phyloP scores from a whole-genome alignment of 2,329 filamentous ascomycete genomes.

The Thielaviopsis populi region DNA sequence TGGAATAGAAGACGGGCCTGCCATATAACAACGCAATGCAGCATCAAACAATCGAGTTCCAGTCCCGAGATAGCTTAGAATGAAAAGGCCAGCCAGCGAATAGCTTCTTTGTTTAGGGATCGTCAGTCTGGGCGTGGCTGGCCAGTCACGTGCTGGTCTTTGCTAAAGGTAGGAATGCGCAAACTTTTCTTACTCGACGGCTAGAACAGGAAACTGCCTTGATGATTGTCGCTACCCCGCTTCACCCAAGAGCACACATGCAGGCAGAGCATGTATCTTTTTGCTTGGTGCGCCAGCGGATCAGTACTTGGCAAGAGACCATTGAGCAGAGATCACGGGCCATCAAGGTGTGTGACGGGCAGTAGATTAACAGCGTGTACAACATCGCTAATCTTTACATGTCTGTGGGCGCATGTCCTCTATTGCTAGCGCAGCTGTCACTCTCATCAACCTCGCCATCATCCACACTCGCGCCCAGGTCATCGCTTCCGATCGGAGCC shows the following conservation, averaged over 20 bases:
- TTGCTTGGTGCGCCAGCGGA: no score
- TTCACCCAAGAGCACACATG: not conserved
- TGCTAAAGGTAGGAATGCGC: not conserved
- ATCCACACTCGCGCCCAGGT: conserved; percentile 35
- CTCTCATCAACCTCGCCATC: conserved; percentile 14
- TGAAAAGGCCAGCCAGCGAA: not conserved
- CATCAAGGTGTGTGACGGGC: no score
- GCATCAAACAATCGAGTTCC: not conserved
- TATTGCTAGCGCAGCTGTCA: not conserved
- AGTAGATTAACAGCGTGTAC: no score
- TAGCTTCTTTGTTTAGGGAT: not conserved
- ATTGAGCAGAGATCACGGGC: no score
- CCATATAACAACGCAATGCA: not conserved
- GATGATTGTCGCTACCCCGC: not conserved
- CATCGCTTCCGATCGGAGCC: conserved; percentile 26
- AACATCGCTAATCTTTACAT: no score
- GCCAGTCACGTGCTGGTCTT: not conserved
- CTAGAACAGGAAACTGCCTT: not conserved
- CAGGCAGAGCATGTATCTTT: not conserved
- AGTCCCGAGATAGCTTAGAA: not conserved
- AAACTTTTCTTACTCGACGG: not conserved
- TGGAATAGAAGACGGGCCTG: not conserved
- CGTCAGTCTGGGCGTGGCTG: not conserved
- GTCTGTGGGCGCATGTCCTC: not conserved
- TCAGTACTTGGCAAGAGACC: no score